Evolutionary conservation across 257 asterid genomes (phyloP).

Genomic region (Nicotiana otophora): DNA sequence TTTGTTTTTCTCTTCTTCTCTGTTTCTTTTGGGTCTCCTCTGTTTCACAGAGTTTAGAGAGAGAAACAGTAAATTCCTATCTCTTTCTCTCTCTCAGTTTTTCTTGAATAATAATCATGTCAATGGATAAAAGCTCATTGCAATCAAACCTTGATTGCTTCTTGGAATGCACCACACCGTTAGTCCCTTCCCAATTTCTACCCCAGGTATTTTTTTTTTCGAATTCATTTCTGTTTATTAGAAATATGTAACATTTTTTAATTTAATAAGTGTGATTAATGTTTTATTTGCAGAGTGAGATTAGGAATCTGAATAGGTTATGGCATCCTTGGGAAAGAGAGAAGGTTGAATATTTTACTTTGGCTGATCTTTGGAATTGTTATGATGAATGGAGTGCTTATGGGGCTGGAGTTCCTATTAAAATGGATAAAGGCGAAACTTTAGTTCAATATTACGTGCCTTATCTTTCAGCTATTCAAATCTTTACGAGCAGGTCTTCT

Average conservation of each 20-base stretch:
- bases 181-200: conserved; percentile 34
- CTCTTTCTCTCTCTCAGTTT: conserved; percentile 26
- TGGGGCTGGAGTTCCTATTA: conserved; percentile 85
- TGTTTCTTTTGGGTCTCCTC: conserved; percentile 21
- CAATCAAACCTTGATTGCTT: conserved; percentile 42
- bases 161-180: conserved; percentile 40
- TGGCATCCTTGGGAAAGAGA: conserved; percentile 98
- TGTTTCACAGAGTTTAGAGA: conserved; percentile 38
- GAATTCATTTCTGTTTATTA: not conserved
- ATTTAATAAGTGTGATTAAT: not conserved
- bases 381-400: conserved; percentile 93
- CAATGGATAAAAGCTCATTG: conserved; percentile 27
- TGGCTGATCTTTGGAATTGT: conserved; percentile 81
- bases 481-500: conserved; percentile 77
- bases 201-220: conserved; percentile 25
- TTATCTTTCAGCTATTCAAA: conserved; percentile 92
- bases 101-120: conserved; percentile 20
- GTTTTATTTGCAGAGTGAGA: conserved; percentile 48
- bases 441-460: conserved; percentile 83
- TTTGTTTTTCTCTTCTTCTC: conserved; percentile 14
- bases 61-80: conserved; percentile 45
- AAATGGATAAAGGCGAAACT: conserved; percentile 57
- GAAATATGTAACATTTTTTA: too few relatives aligned
- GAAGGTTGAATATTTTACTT: conserved; percentile 68
- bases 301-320: conserved; percentile 71